Percentiles rank a stretch among this genome's conserved stretches.
These are phyloP conservation scores for Recurvomyces mirabilis DNA, from an alignment of 495 filamentous ascomycete species.

Conservation along the genomic window DNA sequence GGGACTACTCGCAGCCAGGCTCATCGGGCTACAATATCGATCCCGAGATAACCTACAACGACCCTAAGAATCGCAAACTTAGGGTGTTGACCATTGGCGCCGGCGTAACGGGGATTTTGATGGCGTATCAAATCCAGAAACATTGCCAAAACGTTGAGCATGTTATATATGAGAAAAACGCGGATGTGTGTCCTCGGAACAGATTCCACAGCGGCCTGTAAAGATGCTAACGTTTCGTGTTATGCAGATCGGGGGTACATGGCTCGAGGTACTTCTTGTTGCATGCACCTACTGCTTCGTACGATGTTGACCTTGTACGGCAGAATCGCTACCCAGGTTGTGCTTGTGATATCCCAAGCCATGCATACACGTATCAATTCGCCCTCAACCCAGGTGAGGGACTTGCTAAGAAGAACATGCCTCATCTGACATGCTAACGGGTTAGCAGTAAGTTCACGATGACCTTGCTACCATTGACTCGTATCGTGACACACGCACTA, in stretches of 20 bases:
- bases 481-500: too few species aligned
- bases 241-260: constrained; percentile 25
- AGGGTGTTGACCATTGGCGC: constrained; percentile 28
- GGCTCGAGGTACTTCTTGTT: constrained; percentile 19
- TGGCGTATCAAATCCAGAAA: constrained; percentile 32
- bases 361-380: constrained; percentile 34
- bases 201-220: too few species aligned
- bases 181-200: constrained; percentile 1
- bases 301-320: not conserved
- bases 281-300: not conserved
- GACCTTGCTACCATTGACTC: too few species aligned
- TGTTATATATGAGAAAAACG: constrained; percentile 32
- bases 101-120: constrained; percentile 29
- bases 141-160: constrained; percentile 28
- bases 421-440: too few species aligned
- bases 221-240: too few species aligned
- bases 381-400: constrained; percentile 31
- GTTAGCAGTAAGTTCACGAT: too few species aligned
- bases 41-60: constrained; percentile 21
- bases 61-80: constrained; percentile 26
- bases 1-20: constrained; percentile 28
- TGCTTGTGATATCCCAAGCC: constrained; percentile 27
- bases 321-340: constrained; percentile 24
- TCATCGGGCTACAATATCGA: constrained; percentile 27
- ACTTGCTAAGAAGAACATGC: too few species aligned